Evolutionary conservation across 495 filamentous ascomycete genomes (phyloP).

Genomic region (Tricharina praecox): DNA sequence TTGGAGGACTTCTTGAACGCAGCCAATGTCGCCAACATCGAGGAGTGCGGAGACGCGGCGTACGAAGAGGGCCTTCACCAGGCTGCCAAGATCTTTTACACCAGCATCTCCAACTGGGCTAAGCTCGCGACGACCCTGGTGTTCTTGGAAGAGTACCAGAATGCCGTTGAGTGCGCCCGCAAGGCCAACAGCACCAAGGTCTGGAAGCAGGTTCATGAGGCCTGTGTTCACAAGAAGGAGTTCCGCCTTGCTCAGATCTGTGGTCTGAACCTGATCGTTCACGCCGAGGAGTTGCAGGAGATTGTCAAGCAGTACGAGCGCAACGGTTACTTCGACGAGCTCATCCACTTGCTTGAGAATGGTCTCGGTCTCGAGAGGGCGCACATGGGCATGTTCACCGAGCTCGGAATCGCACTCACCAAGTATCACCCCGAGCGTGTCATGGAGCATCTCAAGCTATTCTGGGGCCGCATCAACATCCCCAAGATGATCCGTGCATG

Average conservation of each 20-base stretch:
- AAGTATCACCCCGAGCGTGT: slow-evolving; percentile 93
- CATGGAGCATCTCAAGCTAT: slow-evolving; percentile 98
- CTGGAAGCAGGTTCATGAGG: slow-evolving; percentile 97
- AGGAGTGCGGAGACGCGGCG: slow-evolving; percentile 93
- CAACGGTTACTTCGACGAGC: slow-evolving; percentile 95
- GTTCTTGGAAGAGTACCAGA: slow-evolving; percentile 91
- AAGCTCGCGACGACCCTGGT: slow-evolving; percentile 95
- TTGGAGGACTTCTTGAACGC: slow-evolving; percentile 91
- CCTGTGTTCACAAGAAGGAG: slow-evolving; percentile 95
- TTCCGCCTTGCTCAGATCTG: slow-evolving; percentile 99
- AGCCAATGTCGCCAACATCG: slow-evolving; percentile 87
- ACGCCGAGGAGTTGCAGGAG: slow-evolving; percentile 87
- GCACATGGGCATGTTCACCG: slow-evolving; percentile 94
- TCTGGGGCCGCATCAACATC: slow-evolving; percentile 98
- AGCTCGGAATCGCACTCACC: slow-evolving; percentile 82
- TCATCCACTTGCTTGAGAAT: slow-evolving; percentile 85
- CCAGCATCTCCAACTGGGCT: slow-evolving; percentile 98
- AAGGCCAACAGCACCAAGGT: slow-evolving; percentile 99
- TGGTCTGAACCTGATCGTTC: slow-evolving; percentile 94
- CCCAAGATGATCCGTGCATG: slow-evolving; percentile 93
- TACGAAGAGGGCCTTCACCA: slow-evolving; percentile 88
- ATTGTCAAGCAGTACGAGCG: slow-evolving; percentile 92
- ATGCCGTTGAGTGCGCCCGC: slow-evolving; percentile 92
- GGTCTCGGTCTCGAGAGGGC: slow-evolving; percentile 86
- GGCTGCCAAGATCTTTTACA: slow-evolving; percentile 97